Evolutionary conservation across 2,329 filamentous ascomycete genomes (phyloP), one percentile per base, ranked within the genome.

Genomic region (Paramyrothecium sp.): DNA sequence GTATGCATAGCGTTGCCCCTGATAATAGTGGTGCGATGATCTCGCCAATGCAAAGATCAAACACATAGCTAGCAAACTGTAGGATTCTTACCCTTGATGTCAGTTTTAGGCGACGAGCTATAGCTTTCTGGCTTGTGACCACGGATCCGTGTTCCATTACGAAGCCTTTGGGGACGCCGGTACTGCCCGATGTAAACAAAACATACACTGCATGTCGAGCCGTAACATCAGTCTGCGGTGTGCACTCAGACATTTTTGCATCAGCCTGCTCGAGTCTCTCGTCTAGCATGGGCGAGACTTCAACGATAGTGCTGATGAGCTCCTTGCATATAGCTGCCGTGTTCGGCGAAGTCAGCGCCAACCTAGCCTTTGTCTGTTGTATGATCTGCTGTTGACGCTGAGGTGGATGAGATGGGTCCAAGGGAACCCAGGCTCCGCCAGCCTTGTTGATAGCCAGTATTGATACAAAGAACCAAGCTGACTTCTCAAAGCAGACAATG

Each of bases 391-490:
- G 54, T 23, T 63, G 56, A 3, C 64, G 60, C 0, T 63, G 57
- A 0, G 70, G 70, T 0, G 78, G 76, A 49, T 75, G 61, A 10
- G 69, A 67, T 11, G 75, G 70, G 19, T 78, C 75, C 0, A 78
- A 53, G 0, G 72, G 69, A 11, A 64, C 62, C 55, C 67, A 71
- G 0, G 67, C 65, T 0, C 52, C 69, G 2, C 73, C 74, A 17
- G 72, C 68, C 50, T 73, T 75, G 34, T 76, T 57, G 1, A 75
- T 67, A 1, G 64, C 72, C 12, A 77, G 56, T 56, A 72, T 70
- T 0, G 70, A 67, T 3, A 75, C 63, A 3, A 67, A 55, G 1
- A 63, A 64, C 71, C 69, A 76, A 34, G 63, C 64, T 2, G 73
- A 75, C 58, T 76, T 76, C 30, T 74, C 69, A 51, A 76, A 74